Evolutionary conservation across 2,329 filamentous ascomycete genomes (phyloP), one percentile per base, ranked within the genome.

Genomic region (Emmonsiellopsis sp.): DNA sequence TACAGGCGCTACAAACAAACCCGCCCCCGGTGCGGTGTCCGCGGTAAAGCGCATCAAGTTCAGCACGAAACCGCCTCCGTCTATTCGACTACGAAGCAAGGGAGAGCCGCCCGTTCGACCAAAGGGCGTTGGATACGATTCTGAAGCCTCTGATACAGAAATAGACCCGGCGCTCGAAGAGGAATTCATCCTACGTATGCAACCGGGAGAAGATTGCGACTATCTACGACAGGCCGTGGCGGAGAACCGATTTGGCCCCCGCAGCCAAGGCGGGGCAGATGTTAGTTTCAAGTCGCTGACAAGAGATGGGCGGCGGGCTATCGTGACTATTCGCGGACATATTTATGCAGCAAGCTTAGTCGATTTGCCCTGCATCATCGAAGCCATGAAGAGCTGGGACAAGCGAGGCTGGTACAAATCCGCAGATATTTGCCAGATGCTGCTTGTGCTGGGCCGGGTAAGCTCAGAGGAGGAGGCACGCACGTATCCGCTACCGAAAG

Each of bases 361-460:
- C 7, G 89, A 94, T 62, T 72, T 95, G 34, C 90, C 90, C 0
- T 93, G 87, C 55, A 87, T 95, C 54, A 84, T 91, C 5, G 90
- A 95, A 67, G 86, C 84, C 7, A 90, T 93, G 86, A 95, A 95
- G 76, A 91, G 87, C 55, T 95, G 89, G 87, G 90, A 95, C 67
- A 85, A 85, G 64, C 89, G 87, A 64, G 81, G 84, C 15, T 89
- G 91, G 76, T 89, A 91, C 75, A 95, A 95, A 73, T 87, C 87
- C 7, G 86, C 87, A 34, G 90, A 95, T 65, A 82, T 95, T 35
- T 89, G 86, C 61, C 89, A 95, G 73, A 94, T 95, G 87, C 79
- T 95, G 37, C 73, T 94, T 7, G 87, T 92, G 1, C 81, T 90
- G 54, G 84, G 86, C 7, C 75, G 71, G 34, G 85, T 92, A 15